Evolutionary conservation across 2,329 filamentous ascomycete genomes (phyloP), one percentile per base, ranked within the genome.

Genomic region (Setomelanomma holmii): DNA sequence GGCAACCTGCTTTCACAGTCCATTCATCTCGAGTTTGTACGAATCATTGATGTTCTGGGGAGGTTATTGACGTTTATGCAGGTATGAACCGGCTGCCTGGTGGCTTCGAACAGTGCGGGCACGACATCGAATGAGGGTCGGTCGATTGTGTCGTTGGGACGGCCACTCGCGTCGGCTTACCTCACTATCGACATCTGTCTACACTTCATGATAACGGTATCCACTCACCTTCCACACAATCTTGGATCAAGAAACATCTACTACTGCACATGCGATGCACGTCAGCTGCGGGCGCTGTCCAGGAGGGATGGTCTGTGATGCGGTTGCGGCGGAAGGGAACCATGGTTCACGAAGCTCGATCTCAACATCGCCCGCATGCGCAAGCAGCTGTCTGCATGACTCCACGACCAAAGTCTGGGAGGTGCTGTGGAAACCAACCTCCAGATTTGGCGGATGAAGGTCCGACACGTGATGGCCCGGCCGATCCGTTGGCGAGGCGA

Each of bases 391-490:
- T 14, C 27, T 36, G 12, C 20, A 24, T 14, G n/a, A 17, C 34
- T n/a, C n/a, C n/a, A n/a, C n/a, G n/a, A n/a, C n/a, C n/a, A n/a
- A n/a, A n/a, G n/a, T n/a, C n/a, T n/a, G n/a, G n/a, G n/a, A n/a
- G n/a, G n/a, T n/a, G n/a, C n/a, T n/a, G n/a, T n/a, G n/a, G n/a
- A n/a, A n/a, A n/a, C n/a, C n/a, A n/a, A n/a, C n/a, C n/a, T n/a
- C n/a, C n/a, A n/a, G n/a, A n/a, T n/a, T 27, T 8, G n/a, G 22
- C 51, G 30, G 46, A 55, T 41, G 41, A 42, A 38, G 17, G 19
- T 14, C 11, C 23, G 5, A 39, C 53, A 60, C 56, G 59, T 61
- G 56, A 55, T 49, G 23, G 45, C 24, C 59, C 55, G 60, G 52
- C 4, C n/a, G 40, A 55, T 49, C 51, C 57, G 57, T 49, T 45